Evolutionary conservation across 1,284 basidiomycete species (phyloP), one percentile per base, ranked within the genome.

Genomic region (Nidula niveotomentosa): DNA sequence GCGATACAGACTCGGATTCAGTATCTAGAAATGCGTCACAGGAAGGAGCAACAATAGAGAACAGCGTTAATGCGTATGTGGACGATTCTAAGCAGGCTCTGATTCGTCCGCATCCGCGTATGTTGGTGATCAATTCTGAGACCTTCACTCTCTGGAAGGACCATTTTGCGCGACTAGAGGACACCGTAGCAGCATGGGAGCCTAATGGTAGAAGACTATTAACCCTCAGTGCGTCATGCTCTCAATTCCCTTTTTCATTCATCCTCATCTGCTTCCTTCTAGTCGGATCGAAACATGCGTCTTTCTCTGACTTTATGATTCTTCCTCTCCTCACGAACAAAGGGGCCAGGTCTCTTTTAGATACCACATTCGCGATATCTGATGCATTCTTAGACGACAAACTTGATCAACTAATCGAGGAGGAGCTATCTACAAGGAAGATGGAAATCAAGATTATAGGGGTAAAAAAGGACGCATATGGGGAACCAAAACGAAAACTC

Each of bases 101-200:
- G 23, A 23, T 23, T 23, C 23, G 23, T 23, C 47, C 53, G 6
- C 39, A 58, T 37, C 79, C 82, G 45, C 62, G 69, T 62, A 61
- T 84, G 74, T 62, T 87, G 44, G 81, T 91, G 8, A 82, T 93
- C 62, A 91, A 90, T 64, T 88, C 88, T 35, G 83, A 90, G 62
- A 75, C 69, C 0, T 93, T 91, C 62, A 90, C 89, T 1, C 72
- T 90, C 6, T 91, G 90, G 90, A 79, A 79, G 49, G 77, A 78
- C 46, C 88, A 92, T 64, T 91, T 89, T 63, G 66, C 72, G n/a
- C 72, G 80, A 17, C 68, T 91, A 50, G 59, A 76, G 59, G 73
- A 76, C 23, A 68, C 87, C 30, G 73, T 86, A 6, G 69, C 71
- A 46, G 68, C 68, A 9, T 90, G 88, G 87, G 73, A 75, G 47